These are phyloP conservation scores for Akanthomyces uredinophilus DNA, from an alignment of 2,329 filamentous ascomycete genomes.

Conservation along the genomic window DNA sequence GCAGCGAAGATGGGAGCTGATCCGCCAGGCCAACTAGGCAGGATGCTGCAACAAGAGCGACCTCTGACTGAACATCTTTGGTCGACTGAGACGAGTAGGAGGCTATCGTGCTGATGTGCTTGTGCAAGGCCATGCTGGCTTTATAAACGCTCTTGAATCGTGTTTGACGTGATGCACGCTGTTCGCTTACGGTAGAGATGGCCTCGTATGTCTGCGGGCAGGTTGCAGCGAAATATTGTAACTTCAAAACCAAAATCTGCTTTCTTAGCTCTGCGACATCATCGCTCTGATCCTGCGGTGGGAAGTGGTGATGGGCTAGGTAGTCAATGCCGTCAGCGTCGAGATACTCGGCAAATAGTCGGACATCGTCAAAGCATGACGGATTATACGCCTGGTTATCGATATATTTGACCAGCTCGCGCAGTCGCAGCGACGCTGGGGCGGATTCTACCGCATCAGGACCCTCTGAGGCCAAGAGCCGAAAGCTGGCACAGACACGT, in stretches of 20 bases:
- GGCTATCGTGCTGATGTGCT: neutral
- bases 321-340: slow-evolving; percentile 34
- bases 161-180: neutral
- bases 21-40: slow-evolving; percentile 29
- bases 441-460: slow-evolving; percentile 25
- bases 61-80: slow-evolving; percentile 26
- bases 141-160: neutral
- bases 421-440: slow-evolving; percentile 28
- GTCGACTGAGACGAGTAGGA: neutral
- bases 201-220: slow-evolving; percentile 21
- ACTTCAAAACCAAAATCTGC: slow-evolving; percentile 34
- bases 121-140: slow-evolving; percentile 20
- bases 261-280: slow-evolving; percentile 23
- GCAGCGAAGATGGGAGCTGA: slow-evolving; percentile 1
- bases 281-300: slow-evolving; percentile 26
- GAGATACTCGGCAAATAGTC: slow-evolving; percentile 39
- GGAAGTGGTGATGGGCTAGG: slow-evolving; percentile 34
- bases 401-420: slow-evolving; percentile 33
- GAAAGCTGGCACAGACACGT: slow-evolving; percentile 33
- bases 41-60: slow-evolving; percentile 31
- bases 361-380: slow-evolving; percentile 44
- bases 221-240: slow-evolving; percentile 41
- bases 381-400: slow-evolving; percentile 31
- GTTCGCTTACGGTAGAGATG: neutral
- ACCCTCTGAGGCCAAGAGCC: slow-evolving; percentile 25